These are phyloP conservation scores for Fagus crenata DNA, from an alignment of 306 rosid genomes.

Conservation along the genomic window DNA sequence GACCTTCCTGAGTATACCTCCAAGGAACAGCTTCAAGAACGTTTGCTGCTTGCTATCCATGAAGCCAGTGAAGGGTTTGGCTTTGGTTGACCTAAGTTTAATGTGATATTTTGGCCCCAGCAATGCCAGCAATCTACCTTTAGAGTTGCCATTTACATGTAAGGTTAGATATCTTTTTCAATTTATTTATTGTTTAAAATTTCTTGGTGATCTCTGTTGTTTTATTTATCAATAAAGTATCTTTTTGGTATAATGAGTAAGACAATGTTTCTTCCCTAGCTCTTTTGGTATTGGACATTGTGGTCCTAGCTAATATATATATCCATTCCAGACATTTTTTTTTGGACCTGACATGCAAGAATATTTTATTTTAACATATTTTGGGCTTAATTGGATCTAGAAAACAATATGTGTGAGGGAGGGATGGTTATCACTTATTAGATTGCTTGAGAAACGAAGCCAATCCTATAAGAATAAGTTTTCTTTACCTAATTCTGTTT, in stretches of 20 bases:
- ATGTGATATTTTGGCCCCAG: constrained; percentile 34
- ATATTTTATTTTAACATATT: neutral
- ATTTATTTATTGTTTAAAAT: neutral
- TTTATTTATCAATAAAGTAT: neutral
- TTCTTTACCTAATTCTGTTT: neutral
- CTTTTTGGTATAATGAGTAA: neutral
- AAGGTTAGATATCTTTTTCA: constrained; percentile 30
- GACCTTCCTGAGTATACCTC: constrained; percentile 97
- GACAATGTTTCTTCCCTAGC: neutral
- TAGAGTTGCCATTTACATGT: constrained; percentile 56
- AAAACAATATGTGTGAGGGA: neutral
- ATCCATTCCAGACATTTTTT: too few relatives aligned
- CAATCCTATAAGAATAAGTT: neutral
- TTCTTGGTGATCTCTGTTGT: neutral
- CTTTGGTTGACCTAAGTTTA: constrained; percentile 56
- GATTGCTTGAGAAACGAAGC: constrained; percentile 1
- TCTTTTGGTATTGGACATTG: neutral
- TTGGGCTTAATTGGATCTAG: constrained; percentile 2
- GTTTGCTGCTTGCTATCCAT: constrained; percentile 92
- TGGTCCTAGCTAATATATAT: neutral
- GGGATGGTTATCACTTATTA: neutral
- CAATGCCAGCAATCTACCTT: constrained; percentile 37
- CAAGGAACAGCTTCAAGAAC: constrained; percentile 93
- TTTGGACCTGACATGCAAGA: neutral
- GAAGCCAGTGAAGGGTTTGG: constrained; percentile 99